Conservation (phyloP, 768 basidiomycete genomes). For the Boletellus emodensis region DNA sequence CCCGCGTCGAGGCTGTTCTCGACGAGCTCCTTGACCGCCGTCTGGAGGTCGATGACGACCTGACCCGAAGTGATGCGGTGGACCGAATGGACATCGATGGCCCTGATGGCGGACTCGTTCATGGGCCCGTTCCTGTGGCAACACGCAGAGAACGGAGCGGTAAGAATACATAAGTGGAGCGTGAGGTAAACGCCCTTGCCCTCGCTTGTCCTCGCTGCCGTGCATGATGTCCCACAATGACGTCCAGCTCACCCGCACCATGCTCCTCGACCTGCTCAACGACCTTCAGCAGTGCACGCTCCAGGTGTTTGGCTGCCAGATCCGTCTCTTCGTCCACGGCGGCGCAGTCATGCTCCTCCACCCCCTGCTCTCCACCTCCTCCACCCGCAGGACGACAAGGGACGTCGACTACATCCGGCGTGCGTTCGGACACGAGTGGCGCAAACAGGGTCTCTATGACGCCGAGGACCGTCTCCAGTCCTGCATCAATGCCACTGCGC, state of each 20-base stretch:
- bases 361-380: slow-evolving; percentile 35
- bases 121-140: background rate
- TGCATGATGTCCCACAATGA: slow-evolving; percentile 33
- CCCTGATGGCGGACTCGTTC: slow-evolving; percentile 32
- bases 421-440: slow-evolving; percentile 55
- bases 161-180: too few relatives aligned
- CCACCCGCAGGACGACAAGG: slow-evolving; percentile 49
- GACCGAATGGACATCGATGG: slow-evolving; percentile 74
- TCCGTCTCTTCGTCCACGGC: slow-evolving; percentile 68
- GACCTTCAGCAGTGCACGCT: slow-evolving; percentile 50
- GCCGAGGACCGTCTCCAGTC: slow-evolving; percentile 50
- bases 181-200: background rate
- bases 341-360: slow-evolving; percentile 76
- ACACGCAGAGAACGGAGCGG: too few relatives aligned
- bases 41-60: slow-evolving; percentile 90
- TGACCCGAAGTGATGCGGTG: slow-evolving; percentile 94
- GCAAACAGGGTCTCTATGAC: slow-evolving; percentile 43
- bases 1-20: slow-evolving; percentile 96
- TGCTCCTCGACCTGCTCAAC: slow-evolving; percentile 44
- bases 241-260: slow-evolving; percentile 26
- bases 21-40: slow-evolving; percentile 92
- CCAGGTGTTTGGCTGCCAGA: slow-evolving; percentile 42
- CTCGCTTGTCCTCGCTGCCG: background rate
- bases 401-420: slow-evolving; percentile 69
- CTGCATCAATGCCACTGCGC: slow-evolving; percentile 56